Percentiles rank a stretch among this genome's conserved stretches.
These are phyloP conservation scores for Populus hybrid DNA, from an alignment of 441 rosid genomes.

Conservation along the genomic window DNA sequence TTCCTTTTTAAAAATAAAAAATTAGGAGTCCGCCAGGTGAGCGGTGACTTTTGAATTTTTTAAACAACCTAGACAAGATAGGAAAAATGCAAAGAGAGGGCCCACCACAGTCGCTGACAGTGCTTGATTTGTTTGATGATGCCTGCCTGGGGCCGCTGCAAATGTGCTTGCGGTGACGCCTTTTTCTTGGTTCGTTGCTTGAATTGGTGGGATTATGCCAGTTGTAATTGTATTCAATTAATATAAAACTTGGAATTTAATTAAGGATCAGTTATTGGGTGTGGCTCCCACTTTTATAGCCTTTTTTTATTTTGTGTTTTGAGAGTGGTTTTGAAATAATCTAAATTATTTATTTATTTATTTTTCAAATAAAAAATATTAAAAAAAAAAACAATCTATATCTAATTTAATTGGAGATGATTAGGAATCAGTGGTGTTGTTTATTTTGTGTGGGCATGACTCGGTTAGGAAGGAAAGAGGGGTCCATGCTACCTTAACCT, in stretches of 20 bases:
- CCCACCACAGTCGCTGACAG: neutral
- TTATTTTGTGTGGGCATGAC: neutral
- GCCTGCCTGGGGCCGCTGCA: neutral
- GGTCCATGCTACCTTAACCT: neutral
- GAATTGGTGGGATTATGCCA: conserved; percentile 20
- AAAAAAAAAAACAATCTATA: no score
- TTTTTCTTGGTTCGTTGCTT: conserved; percentile 6
- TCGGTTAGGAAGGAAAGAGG: neutral
- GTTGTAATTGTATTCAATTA: neutral
- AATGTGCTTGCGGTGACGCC: neutral
- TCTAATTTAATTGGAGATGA: no score
- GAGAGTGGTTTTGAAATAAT: no score
- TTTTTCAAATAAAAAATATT: no score
- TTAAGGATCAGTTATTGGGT: no score
- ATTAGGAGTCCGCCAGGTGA: neutral
- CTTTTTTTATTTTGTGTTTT: no score
- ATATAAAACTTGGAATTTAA: no score
- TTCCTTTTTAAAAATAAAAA: no score
- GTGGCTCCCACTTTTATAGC: no score
- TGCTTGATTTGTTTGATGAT: conserved; percentile 2
- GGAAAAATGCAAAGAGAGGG: neutral
- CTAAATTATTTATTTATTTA: no score
- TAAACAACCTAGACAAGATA: neutral
- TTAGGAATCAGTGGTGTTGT: neutral
- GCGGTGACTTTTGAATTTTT: neutral